Conservation (phyloP, 257 asterid genomes). For the Scutellaria baicalensis region DNA sequence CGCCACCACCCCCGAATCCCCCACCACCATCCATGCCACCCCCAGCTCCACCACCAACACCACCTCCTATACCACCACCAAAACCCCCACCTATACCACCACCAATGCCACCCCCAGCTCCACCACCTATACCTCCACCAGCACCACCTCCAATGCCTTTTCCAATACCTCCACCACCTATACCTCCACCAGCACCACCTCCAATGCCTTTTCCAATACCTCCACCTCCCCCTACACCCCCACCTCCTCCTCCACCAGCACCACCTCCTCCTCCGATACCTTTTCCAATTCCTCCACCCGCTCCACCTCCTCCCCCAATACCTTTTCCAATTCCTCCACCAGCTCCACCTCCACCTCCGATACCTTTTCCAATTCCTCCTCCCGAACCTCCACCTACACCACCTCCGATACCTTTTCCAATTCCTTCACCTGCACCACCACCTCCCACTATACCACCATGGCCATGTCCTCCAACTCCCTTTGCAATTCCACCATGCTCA, state of each 20-base stretch:
- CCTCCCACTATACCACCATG: not conserved
- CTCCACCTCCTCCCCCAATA: not conserved
- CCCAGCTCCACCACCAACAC: constrained; percentile 17
- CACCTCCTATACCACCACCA: not conserved
- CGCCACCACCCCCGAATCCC: constrained; percentile 13
- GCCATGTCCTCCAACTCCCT: not conserved
- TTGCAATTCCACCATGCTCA: not conserved
- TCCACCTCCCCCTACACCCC: not conserved
- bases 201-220: not conserved
- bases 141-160: constrained; percentile 6
- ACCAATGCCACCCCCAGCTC: not conserved
- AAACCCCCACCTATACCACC: not conserved
- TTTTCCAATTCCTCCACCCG: not conserved
- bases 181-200: not conserved
- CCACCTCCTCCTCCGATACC: not conserved
- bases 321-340: constrained; percentile 19
- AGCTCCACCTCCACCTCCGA: not conserved
- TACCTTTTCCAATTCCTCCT: constrained; percentile 6
- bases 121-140: not conserved
- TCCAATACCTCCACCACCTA: constrained; percentile 7
- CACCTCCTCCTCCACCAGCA: not conserved
- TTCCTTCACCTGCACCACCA: constrained; percentile 1
- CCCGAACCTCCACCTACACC: not conserved
- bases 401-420: not conserved
- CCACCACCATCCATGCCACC: not conserved